Conservation (phyloP, 2,329 filamentous ascomycete genomes). For the Mollisia scopiformis region DNA sequence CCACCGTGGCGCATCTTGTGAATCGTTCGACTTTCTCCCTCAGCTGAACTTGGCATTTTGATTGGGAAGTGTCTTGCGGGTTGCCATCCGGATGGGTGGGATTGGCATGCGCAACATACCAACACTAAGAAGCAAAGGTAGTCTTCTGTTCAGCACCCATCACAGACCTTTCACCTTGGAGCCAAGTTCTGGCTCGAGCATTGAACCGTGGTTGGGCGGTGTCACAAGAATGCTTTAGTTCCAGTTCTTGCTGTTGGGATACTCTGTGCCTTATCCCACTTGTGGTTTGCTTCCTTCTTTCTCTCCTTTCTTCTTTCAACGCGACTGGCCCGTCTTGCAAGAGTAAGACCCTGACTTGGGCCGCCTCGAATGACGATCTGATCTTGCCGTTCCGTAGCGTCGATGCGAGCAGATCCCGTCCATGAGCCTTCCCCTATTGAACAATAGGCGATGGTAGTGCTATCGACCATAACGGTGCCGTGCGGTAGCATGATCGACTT, state of each 20-base stretch:
- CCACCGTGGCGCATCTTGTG: too few relatives aligned
- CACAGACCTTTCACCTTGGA: too few relatives aligned
- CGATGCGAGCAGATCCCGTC: background rate
- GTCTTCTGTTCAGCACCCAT: background rate
- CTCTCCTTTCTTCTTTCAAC: too few relatives aligned
- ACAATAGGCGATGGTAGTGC: background rate
- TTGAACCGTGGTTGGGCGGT: background rate
- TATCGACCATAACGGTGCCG: background rate
- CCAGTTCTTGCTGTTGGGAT: background rate
- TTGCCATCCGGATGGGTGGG: background rate
- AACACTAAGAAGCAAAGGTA: background rate
- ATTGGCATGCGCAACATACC: background rate
- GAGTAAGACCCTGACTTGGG: background rate
- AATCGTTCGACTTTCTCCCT: background rate
- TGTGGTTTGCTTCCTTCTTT: too few relatives aligned
- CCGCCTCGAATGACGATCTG: background rate
- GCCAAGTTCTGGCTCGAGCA: too few relatives aligned
- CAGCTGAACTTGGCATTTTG: background rate
- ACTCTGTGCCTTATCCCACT: too few relatives aligned
- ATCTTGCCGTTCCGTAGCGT: background rate
- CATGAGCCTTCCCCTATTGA: background rate
- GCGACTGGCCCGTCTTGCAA: too few relatives aligned
- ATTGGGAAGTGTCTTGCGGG: background rate
- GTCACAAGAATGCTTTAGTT: background rate
- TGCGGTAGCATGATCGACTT: background rate